Conservation (phyloP, 306 rosid genomes). For the Astragalus membranaceus region DNA sequence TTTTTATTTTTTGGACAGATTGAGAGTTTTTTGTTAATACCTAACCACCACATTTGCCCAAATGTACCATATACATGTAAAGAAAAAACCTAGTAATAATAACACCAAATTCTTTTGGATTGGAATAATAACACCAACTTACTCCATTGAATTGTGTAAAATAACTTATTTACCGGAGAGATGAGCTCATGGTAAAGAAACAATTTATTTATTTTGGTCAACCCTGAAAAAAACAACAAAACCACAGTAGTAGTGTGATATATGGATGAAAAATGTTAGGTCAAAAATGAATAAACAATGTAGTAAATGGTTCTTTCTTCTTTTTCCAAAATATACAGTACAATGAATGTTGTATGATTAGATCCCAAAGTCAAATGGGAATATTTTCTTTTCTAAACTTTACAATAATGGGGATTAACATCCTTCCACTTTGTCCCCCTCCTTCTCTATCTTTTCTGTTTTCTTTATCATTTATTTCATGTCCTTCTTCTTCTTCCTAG, state of each 20-base stretch:
- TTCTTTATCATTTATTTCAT: slow-evolving; percentile 15
- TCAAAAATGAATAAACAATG: background rate
- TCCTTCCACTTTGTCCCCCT: slow-evolving; percentile 93
- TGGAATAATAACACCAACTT: background rate
- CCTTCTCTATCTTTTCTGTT: slow-evolving; percentile 27
- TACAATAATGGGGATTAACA: slow-evolving; percentile 71
- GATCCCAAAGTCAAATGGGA: slow-evolving; percentile 65
- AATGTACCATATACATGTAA: no score
- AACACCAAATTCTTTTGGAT: background rate
- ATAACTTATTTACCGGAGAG: background rate
- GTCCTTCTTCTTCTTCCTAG: slow-evolving; percentile 13
- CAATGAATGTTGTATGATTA: slow-evolving; percentile 46
- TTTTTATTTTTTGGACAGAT: no score
- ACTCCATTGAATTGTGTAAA: background rate
- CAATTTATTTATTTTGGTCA: background rate
- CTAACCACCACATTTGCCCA: no score
- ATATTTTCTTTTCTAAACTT: slow-evolving; percentile 44
- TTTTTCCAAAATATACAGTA: slow-evolving; percentile 9
- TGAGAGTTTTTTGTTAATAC: no score
- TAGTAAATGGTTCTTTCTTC: background rate
- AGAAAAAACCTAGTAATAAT: background rate
- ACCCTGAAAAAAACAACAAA: background rate
- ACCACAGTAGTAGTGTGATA: background rate
- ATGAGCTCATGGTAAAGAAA: background rate
- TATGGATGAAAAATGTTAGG: background rate